phyloP scores from a whole-genome alignment of 768 basidiomycete species.

The Paxillus rubicundulus region DNA sequence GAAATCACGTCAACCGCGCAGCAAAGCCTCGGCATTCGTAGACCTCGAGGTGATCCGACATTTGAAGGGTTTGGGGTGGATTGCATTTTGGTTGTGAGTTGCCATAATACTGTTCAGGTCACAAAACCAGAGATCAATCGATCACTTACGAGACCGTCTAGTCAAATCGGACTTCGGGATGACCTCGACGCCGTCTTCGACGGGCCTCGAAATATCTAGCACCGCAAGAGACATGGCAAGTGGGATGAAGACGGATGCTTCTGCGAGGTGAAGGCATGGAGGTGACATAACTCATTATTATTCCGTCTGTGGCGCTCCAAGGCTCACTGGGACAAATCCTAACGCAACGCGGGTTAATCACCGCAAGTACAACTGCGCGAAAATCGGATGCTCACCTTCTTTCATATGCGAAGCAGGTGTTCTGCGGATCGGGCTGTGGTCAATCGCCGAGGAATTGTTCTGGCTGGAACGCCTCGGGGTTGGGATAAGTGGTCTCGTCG shows the following conservation, averaged over 20 bases:
- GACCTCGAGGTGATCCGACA: conserved; percentile 54
- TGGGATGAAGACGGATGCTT: conserved; percentile 26
- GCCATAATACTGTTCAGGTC: neutral
- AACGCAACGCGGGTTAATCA: neutral
- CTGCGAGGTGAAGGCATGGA: conserved; percentile 29
- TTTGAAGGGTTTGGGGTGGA: conserved; percentile 54
- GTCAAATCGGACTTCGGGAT: conserved; percentile 43
- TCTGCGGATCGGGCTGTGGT: conserved; percentile 18
- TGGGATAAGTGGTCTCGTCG: conserved; percentile 40
- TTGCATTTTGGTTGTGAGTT: neutral
- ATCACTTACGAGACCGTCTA: conserved; percentile 41
- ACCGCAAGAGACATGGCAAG: conserved; percentile 41
- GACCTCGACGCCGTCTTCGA: conserved; percentile 41
- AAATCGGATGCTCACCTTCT: conserved; percentile 19
- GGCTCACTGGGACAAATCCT: conserved; percentile 25
- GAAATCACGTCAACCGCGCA: neutral
- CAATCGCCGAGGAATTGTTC: conserved; percentile 32
- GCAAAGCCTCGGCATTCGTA: conserved; percentile 32
- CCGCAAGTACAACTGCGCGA: neutral
- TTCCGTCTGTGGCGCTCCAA: neutral
- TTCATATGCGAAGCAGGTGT: conserved; percentile 26
- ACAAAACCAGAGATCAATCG: conserved; percentile 2
- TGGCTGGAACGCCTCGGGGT: conserved; percentile 33
- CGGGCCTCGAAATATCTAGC: conserved; percentile 41
- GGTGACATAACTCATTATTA: too few relatives aligned